Evolutionary conservation across 2,329 filamentous ascomycete genomes (phyloP).

Genomic region (Xylariaceae sp.): DNA sequence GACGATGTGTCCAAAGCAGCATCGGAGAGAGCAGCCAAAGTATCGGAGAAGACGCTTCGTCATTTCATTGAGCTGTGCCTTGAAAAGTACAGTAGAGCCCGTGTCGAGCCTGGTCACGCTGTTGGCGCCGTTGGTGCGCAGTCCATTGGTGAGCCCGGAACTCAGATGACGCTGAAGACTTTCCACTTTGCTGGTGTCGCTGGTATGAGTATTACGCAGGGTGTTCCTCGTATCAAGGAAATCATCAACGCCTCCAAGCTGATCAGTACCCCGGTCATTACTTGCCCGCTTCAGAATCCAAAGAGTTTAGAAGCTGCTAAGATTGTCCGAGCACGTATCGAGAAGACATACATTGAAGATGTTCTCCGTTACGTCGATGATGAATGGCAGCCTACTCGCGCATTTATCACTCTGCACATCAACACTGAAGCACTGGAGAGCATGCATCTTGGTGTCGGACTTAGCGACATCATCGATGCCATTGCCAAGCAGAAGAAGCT

Average conservation of each 20-base stretch:
- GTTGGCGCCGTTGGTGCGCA: constrained; percentile 95
- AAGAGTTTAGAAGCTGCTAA: constrained; percentile 72
- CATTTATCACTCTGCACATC: constrained; percentile 74
- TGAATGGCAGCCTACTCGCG: constrained; percentile 72
- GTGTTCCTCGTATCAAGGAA: constrained; percentile 99
- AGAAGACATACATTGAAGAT: constrained; percentile 88
- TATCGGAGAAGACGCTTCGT: constrained; percentile 67
- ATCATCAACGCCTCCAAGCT: constrained; percentile 96
- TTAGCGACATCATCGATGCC: constrained; percentile 66
- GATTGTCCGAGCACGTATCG: constrained; percentile 87
- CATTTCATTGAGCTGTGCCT: constrained; percentile 78
- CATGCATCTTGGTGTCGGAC: constrained; percentile 73
- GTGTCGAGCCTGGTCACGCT: constrained; percentile 89
- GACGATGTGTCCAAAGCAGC: constrained; percentile 23
- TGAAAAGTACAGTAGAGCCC: constrained; percentile 83
- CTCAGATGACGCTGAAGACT: constrained; percentile 98
- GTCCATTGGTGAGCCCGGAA: constrained; percentile 96
- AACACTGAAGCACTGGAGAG: constrained; percentile 73
- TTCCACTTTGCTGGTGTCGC: constrained; percentile 99
- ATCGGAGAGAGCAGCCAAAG: constrained; percentile 72
- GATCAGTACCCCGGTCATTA: constrained; percentile 93
- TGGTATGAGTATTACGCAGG: constrained; percentile 98
- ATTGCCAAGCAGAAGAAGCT: constrained; percentile 80
- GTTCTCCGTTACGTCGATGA: constrained; percentile 78
- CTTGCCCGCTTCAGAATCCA: constrained; percentile 74